Base-by-base conservation (phyloP, 202 grass and related monocot genomes). In the Digitaria exilis region DNA sequence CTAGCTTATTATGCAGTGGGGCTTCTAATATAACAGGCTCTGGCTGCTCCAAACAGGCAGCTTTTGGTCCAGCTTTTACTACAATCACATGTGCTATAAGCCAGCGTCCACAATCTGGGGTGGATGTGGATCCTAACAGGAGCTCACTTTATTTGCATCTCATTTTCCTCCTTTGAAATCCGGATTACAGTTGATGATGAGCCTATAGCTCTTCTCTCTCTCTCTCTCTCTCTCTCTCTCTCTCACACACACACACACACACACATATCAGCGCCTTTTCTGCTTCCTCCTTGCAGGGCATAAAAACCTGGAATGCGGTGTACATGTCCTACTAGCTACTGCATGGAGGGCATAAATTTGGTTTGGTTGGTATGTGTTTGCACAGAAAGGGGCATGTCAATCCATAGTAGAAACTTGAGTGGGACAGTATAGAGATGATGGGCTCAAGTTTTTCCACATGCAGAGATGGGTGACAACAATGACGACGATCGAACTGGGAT, bases 391-490 rank as follows among this genome's bases (percentile, higher is more conserved):
- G 71, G 65, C 71, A 69, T 82, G 37, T 62, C 48, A 42, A 87
- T 81, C 34, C 49, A 87, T 69, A 84, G 75, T 83, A 80, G 52
- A 75, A 87, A 90, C 75, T 90, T 87, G 88, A 87, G 80, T 64
- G 61, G 14, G 82, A 82, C 61, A 90, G 68, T 63, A 46, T 79
- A 80, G 61, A 32, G 68, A 5, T 48, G 15, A 58, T 66, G 55
- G 56, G 83, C 79, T 63, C 72, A 66, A 70, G 24, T 62, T 84
- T 58, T 80, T 76, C 69, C 84, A 84, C 62, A 80, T 76, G 84
- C 68, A 83, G 88, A 51, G n/a, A 60, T 44, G 19, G 51, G 61
- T 78, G 58, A 43, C 66, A 85, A 82, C 80, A 58, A 77, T 62
- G 63, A 55, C 30, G 70, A 79, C 41, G 66, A 46, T 24, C 44